Conservation (phyloP, 1,284 basidiomycete species). For the Moesziomyces sp. region DNA sequence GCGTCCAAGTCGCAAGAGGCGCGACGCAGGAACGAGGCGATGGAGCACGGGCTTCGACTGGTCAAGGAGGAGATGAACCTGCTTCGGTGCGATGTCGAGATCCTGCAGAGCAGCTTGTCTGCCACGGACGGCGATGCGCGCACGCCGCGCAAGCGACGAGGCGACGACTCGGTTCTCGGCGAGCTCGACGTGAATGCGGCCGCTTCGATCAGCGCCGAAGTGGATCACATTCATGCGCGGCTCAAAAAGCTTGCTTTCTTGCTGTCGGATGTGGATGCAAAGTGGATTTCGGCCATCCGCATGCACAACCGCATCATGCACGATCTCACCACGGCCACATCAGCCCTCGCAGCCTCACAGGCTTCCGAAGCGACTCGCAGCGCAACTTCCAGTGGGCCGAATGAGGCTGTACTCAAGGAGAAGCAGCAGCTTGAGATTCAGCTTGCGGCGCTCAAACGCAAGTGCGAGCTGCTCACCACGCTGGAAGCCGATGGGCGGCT, state of each 20-base stretch:
- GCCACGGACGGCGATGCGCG: conserved; percentile 12
- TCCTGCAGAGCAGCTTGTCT: conserved; percentile 20
- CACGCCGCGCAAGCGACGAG: conserved; percentile 31
- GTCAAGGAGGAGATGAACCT: conserved; percentile 42
- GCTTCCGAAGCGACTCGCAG: background rate
- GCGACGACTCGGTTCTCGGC: conserved; percentile 6
- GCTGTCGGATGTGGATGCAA: conserved; percentile 20
- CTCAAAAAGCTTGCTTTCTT: conserved; percentile 21
- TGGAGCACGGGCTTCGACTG: conserved; percentile 30
- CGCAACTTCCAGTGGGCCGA: background rate
- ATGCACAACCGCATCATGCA: conserved; percentile 45
- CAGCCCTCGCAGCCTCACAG: conserved; percentile 6
- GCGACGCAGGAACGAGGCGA: conserved; percentile 29
- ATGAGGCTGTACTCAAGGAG: conserved; percentile 9
- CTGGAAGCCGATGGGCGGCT: conserved; percentile 62
- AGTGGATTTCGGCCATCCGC: conserved; percentile 37
- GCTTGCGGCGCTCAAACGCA: conserved; percentile 49
- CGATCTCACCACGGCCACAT: conserved; percentile 11
- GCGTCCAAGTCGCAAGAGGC: conserved; percentile 36
- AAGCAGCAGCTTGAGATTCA: conserved; percentile 35
- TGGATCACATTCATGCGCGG: conserved; percentile 18
- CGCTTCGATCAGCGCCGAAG: conserved; percentile 15
- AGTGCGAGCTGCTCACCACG: conserved; percentile 56
- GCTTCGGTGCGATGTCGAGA: conserved; percentile 29
- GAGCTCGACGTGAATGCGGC: conserved; percentile 24